Percentiles rank a stretch among this genome's conserved stretches.
phyloP scores from a whole-genome alignment of 192 early-diverging fungal species.

The Coemansia umbellata region DNA sequence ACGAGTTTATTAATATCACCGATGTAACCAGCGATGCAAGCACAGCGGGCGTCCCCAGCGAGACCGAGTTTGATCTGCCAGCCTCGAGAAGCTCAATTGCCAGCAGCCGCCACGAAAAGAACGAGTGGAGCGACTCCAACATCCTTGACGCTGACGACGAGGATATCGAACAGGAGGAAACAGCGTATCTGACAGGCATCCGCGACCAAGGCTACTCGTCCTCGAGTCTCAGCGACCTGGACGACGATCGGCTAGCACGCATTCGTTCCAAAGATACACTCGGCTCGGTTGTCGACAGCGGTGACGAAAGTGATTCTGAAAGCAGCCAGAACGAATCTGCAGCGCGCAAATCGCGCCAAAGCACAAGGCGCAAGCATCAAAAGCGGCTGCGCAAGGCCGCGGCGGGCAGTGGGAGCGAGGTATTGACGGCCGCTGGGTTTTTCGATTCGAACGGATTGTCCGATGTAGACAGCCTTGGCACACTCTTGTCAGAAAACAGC shows the following conservation, averaged over 20 bases:
- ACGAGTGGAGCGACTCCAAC: slow-evolving; percentile 29
- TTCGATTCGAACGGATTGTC: slow-evolving; percentile 2
- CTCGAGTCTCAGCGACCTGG: slow-evolving; percentile 45
- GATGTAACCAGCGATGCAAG: slow-evolving; percentile 43
- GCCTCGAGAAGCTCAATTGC: too few relatives aligned
- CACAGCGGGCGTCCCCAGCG: slow-evolving; percentile 20
- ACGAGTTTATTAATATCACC: slow-evolving; percentile 50
- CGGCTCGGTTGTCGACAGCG: slow-evolving; percentile 26
- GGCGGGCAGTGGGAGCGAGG: too few relatives aligned
- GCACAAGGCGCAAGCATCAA: not conserved
- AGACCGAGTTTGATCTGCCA: slow-evolving; percentile 44
- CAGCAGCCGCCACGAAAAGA: too few relatives aligned
- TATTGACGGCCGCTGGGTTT: too few relatives aligned
- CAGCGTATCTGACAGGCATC: slow-evolving; percentile 28
- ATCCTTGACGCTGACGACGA: slow-evolving; percentile 24
- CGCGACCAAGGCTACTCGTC: slow-evolving; percentile 23
- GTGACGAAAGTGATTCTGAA: slow-evolving; percentile 42
- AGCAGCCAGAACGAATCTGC: slow-evolving; percentile 10
- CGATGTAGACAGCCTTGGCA: slow-evolving; percentile 5
- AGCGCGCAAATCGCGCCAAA: too few relatives aligned
- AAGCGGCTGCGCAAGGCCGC: too few relatives aligned
- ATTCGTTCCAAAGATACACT: slow-evolving; percentile 4
- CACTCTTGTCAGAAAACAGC: slow-evolving; percentile 3
- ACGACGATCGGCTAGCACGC: slow-evolving; percentile 21
- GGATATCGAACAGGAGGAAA: slow-evolving; percentile 34